Evolutionary conservation across 179 eudicot species (phyloP).

Genomic region (Silene noctiflora): DNA sequence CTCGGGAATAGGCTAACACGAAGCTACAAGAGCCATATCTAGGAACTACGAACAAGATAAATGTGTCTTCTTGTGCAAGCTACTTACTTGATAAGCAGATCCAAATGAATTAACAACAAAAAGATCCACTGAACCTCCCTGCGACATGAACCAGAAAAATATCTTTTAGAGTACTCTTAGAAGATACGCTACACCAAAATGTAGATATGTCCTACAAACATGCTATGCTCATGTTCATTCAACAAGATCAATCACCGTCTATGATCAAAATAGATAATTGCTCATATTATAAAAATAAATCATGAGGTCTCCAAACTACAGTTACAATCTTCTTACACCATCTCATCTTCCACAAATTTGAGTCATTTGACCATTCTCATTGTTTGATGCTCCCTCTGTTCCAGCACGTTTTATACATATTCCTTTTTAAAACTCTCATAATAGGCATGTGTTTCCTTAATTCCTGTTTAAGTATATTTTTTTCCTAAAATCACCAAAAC

Average conservation of each 20-base stretch:
- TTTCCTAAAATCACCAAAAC: not conserved
- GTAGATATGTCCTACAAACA: not conserved
- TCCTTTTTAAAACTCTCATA: not conserved
- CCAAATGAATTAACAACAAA: slow-evolving; percentile 95
- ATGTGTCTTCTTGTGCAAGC: slow-evolving; percentile 8
- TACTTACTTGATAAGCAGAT: slow-evolving; percentile 88
- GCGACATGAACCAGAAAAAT: slow-evolving; percentile 30
- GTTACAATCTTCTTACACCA: not conserved
- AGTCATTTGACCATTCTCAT: not conserved
- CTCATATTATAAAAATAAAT: not conserved
- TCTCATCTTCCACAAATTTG: not conserved
- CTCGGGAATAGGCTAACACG: slow-evolving; percentile 7
- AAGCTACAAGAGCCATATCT: not conserved
- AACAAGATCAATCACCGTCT: not conserved
- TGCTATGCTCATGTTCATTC: not conserved
- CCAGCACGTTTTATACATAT: not conserved
- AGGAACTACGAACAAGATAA: not conserved
- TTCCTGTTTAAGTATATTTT: not conserved
- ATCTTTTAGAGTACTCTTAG: slow-evolving; percentile 10
- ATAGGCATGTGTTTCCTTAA: not conserved
- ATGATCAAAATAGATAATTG: not conserved
- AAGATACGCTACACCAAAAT: slow-evolving; percentile 4
- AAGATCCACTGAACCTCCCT: slow-evolving; percentile 85
- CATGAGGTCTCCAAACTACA: not conserved
- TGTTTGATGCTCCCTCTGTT: not conserved